Percentiles rank a stretch among this genome's conserved stretches.
phyloP scores from a whole-genome alignment of 1,284 basidiomycete species.

The Ustilago crameri region DNA sequence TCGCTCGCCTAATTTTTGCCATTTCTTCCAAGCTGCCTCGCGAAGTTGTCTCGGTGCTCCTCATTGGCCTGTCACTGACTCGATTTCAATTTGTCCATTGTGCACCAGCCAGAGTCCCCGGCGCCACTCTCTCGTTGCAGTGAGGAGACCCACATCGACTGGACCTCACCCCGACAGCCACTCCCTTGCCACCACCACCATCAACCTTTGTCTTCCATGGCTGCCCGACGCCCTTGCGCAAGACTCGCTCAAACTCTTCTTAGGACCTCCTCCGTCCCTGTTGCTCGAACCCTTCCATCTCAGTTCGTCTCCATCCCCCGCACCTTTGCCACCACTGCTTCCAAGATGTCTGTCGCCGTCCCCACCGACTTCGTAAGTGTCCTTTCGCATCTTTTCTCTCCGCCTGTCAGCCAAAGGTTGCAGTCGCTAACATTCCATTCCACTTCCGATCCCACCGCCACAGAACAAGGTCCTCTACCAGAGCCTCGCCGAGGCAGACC shows the following conservation, averaged over 20 bases:
- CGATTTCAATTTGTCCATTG: constrained; percentile 5
- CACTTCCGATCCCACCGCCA: not conserved
- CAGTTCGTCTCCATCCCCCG: constrained; percentile 26
- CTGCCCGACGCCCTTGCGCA: constrained; percentile 45
- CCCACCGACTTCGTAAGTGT: constrained; percentile 64
- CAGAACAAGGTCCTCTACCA: constrained; percentile 92
- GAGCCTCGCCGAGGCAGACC: constrained; percentile 88
- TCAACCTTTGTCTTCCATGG: constrained; percentile 38
- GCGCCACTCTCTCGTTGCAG: constrained; percentile 1
- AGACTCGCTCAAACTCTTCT: constrained; percentile 46
- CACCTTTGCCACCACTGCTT: constrained; percentile 35
- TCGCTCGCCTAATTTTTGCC: constrained; percentile 20
- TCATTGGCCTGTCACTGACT: constrained; percentile 9
- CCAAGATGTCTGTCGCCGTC: constrained; percentile 62
- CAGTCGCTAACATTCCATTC: not conserved
- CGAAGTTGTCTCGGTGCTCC: not conserved
- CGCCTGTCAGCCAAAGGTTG: not conserved
- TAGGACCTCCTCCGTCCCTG: constrained; percentile 26
- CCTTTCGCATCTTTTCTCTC: not conserved
- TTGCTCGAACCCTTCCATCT: constrained; percentile 12
- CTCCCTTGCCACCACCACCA: constrained; percentile 24
- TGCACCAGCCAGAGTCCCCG: constrained; percentile 5
- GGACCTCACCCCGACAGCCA: not conserved
- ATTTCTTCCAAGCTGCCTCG: constrained; percentile 8
- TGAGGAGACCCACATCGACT: not conserved